phyloP scores from a whole-genome alignment of 2,329 filamentous ascomycete genomes.

The Botryotinia narcissicola region DNA sequence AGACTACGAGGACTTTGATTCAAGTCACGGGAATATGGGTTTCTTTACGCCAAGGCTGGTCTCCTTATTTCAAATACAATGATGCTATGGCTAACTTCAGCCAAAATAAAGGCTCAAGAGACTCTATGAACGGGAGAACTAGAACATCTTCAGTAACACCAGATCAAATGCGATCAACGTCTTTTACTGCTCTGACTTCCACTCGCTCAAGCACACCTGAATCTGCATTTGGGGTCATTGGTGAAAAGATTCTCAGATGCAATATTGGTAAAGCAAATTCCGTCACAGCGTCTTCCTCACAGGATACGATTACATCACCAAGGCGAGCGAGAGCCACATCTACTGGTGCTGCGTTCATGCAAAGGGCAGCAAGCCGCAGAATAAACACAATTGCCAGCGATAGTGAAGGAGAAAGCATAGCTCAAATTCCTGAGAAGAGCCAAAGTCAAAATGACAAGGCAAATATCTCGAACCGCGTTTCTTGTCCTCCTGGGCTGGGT shows the following conservation, averaged over 20 bases:
- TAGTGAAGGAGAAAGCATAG: constrained; percentile 31
- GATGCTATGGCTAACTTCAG: constrained; percentile 30
- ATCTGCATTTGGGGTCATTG: constrained; percentile 25
- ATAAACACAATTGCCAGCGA: constrained; percentile 33
- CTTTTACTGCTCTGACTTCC: constrained; percentile 3
- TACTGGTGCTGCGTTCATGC: constrained; percentile 48
- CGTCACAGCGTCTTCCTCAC: constrained; percentile 15
- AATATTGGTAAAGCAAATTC: constrained; percentile 25
- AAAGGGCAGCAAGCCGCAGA: constrained; percentile 36
- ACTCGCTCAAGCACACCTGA: constrained; percentile 32
- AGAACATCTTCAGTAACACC: constrained; percentile 35
- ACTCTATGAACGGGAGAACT: constrained; percentile 22
- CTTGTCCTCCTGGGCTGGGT: constrained; percentile 28
- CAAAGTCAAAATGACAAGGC: constrained; percentile 3
- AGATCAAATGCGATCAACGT: constrained; percentile 25
- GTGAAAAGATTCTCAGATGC: constrained; percentile 31
- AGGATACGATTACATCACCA: constrained; percentile 34
- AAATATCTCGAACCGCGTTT: constrained; percentile 17
- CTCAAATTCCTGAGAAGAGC: constrained; percentile 17
- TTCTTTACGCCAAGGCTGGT: constrained; percentile 47
- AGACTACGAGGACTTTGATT: constrained; percentile 49
- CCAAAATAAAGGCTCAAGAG: constrained; percentile 18
- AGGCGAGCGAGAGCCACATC: constrained; percentile 46
- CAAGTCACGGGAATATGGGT: constrained; percentile 53
- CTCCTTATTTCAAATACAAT: constrained; percentile 41